Evolutionary conservation across 306 rosid species (phyloP).

Genomic region (Mimosa bimucronata): DNA sequence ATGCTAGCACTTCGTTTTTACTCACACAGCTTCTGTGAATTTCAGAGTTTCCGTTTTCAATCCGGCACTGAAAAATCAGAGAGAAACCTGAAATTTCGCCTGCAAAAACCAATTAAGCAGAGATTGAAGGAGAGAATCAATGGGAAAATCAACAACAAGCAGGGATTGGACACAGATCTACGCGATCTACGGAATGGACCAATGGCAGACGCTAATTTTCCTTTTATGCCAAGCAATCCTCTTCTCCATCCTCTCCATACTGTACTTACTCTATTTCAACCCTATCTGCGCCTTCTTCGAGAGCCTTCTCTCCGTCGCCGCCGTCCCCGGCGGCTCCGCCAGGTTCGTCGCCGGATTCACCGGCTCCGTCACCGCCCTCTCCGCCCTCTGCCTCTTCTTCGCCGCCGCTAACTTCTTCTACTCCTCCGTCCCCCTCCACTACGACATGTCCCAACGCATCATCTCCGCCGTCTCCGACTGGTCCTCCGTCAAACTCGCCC

Average conservation of each 20-base stretch:
- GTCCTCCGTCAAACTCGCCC: constrained; percentile 90
- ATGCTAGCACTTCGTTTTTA: background rate
- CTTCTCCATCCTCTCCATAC: constrained; percentile 65
- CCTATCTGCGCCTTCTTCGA: constrained; percentile 61
- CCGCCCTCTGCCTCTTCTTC: constrained; percentile 86
- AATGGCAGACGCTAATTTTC: constrained; percentile 84
- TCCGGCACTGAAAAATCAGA: background rate
- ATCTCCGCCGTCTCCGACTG: constrained; percentile 82
- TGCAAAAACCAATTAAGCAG: background rate
- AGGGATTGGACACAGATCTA: constrained; percentile 96
- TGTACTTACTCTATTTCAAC: constrained; percentile 70
- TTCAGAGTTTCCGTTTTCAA: constrained; percentile 31
- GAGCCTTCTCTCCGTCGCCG: constrained; percentile 51
- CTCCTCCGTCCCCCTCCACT: constrained; percentile 93
- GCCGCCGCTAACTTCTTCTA: constrained; percentile 94
- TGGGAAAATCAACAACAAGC: constrained; percentile 74
- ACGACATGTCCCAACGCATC: constrained; percentile 88
- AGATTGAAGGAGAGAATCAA: constrained; percentile 12
- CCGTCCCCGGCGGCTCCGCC: constrained; percentile 58
- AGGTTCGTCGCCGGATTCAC: constrained; percentile 88
- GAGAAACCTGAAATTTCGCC: background rate
- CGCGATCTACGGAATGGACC: constrained; percentile 92
- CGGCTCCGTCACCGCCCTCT: constrained; percentile 78
- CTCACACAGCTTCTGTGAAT: background rate
- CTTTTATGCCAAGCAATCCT: constrained; percentile 76